Base-by-base conservation (phyloP, 164 flowering plant species). In the Piper longum region DNA sequence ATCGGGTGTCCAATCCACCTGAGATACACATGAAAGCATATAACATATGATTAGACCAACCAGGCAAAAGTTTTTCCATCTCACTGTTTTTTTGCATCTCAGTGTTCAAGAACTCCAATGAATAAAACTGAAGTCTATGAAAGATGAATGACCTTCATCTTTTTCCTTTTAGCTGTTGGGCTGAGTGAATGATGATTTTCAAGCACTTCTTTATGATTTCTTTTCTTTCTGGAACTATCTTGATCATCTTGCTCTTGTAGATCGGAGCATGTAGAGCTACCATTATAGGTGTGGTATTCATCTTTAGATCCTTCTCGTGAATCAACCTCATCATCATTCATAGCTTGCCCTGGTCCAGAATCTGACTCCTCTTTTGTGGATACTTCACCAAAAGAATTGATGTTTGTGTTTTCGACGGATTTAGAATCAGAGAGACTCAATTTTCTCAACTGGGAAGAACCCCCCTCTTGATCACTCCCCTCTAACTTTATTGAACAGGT, bases 1-100 rank as follows among this genome's bases (percentile, higher is more conserved):
- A 7, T 89, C 96, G n/a, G 85, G 75, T 0, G 91, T 84, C 96
- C 96, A 87, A 67, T 87, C 96, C 54, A 89, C 91, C 93, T 89
- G 80, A 63, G 67, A 45, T 14, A 17, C 7, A 41, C 19, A 14
- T 60, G 62, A 43, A 60, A 42, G 19, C 39, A 48, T 14, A 48
- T 5, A 2, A 48, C 8, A 48, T 48, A 14, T 45, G 52, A 7
- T 7, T 45, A 45, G 52, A 26, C 60, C 3, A 26, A 57, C 16
- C 36, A 19, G 7, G 40, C 40, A 17, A 3, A 18, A 57, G 13
- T 17, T 1, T 17, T 36, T 36, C 36, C 36, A 26, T 26, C 36
- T 26, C 36, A 26, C 36, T 26, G 36, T 26, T 26, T 26, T 26
- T 26, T 26, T 26, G 36, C 36, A 16, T 56, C 57, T 14, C 11